Base-by-base conservation (phyloP, 768 basidiomycete genomes). In the Hypsizygus marmoreus region DNA sequence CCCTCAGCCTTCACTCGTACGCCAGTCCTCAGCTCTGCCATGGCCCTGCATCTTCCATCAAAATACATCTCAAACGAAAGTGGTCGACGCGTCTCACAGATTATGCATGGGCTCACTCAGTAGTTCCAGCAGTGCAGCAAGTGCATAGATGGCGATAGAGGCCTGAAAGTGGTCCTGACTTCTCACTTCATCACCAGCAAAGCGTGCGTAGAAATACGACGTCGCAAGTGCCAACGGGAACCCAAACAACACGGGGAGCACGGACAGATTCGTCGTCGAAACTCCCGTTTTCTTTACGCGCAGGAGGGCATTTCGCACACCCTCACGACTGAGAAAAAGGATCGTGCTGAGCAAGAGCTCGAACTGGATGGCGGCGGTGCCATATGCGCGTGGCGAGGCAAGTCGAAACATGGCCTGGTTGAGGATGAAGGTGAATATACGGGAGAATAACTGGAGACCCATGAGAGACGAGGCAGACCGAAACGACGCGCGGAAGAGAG, bases 331-430 rank as follows among this genome's bases (percentile, higher is more conserved):
- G 6, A 98, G 74, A 64, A 98, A 97, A 33, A 98, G 74, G 57
- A 95, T 89, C 9, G 93, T 93, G 55, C 86, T 90, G 35, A 90
- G 77, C 19, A 98, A 61, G 20, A 97, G 80, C 62, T 98, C 97
- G 65, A 98, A 93, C 58, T 97, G 95, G 50, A 99, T 88, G 0
- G 92, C 82, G 12, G 91, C 93, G 0, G 90, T 93, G 8, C 95
- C 88, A 61, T 91, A 95, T 11, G 86, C 87, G 25, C 80, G 79
- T 1, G 95, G 94, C 0, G 91, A 84, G 2, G 88, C 85, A 22
- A 94, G 74, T 1, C 92, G 84, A 30, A 97, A 74, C 10, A 97
- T 75, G 0, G 81, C 79, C 65, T 97, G 95, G 66, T 98, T 98
- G 19, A 99, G 76, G 4, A 75, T 61, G 64, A 97, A 99, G 0